These are phyloP conservation scores for Rhizopogon vinicolor DNA, from an alignment of 768 basidiomycete species.

Conservation along the genomic window DNA sequence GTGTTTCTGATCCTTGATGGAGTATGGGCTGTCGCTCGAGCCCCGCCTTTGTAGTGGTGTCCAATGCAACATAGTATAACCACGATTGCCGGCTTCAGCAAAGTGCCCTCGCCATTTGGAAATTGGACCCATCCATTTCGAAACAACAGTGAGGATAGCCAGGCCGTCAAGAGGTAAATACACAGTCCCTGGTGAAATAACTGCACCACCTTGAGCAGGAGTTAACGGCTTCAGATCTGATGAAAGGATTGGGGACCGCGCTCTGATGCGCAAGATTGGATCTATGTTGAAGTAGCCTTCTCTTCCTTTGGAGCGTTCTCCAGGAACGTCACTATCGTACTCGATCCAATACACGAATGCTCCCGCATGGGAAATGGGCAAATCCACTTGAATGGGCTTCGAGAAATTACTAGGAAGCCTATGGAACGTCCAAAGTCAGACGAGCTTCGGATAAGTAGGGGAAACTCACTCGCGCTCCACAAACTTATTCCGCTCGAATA, in stretches of 20 bases:
- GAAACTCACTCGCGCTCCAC: constrained; percentile 66
- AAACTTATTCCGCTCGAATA: constrained; percentile 72
- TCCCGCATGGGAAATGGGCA: constrained; percentile 95
- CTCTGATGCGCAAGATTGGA: constrained; percentile 74
- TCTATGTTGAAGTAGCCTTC: constrained; percentile 97
- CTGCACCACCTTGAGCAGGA: constrained; percentile 46
- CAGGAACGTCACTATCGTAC: constrained; percentile 62
- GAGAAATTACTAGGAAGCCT: constrained; percentile 85
- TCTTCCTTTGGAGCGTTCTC: constrained; percentile 70
- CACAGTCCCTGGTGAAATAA: constrained; percentile 45
- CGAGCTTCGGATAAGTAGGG: background rate
- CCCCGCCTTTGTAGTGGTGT: constrained; percentile 93
- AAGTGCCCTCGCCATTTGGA: constrained; percentile 76
- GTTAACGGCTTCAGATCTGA: constrained; percentile 46
- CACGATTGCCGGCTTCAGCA: constrained; percentile 77
- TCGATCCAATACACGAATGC: constrained; percentile 96
- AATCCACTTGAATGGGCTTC: constrained; percentile 88
- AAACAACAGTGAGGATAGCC: constrained; percentile 84
- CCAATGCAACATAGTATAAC: constrained; percentile 98
- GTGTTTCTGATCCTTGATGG: constrained; percentile 79
- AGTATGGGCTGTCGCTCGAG: constrained; percentile 87
- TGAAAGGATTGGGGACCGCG: constrained; percentile 71
- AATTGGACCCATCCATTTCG: constrained; percentile 96
- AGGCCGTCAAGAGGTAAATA: constrained; percentile 85
- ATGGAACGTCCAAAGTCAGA: constrained; percentile 1